A percentile compares a stretch with the other conserved stretches of the same genome.
Conservation (phyloP, 768 basidiomycete species). For the Panaeolus papilionaceus region DNA sequence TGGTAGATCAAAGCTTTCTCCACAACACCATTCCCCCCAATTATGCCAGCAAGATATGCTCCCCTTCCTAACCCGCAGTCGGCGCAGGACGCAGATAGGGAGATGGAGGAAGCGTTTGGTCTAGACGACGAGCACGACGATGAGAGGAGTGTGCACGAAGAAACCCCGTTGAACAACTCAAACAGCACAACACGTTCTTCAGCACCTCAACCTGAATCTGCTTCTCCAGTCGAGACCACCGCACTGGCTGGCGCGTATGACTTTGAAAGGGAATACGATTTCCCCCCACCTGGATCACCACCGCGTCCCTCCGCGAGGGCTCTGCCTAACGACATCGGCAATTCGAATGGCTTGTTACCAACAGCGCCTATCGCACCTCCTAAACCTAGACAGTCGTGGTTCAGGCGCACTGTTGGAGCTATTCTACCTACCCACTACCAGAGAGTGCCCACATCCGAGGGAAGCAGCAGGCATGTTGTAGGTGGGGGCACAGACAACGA, state of each 20-base stretch:
- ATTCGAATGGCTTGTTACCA: conserved; percentile 73
- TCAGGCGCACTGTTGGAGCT: conserved; percentile 63
- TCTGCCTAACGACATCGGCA: conserved; percentile 72
- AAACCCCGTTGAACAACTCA: conserved; percentile 44
- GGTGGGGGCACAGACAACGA: conserved; percentile 86
- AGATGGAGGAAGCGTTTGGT: conserved; percentile 82
- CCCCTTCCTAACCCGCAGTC: conserved; percentile 57
- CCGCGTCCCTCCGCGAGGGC: conserved; percentile 63
- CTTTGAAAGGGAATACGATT: conserved; percentile 81
- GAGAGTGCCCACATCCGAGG: conserved; percentile 50
- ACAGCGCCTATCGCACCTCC: conserved; percentile 48
- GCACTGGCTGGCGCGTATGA: conserved; percentile 65
- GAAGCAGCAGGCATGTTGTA: conserved; percentile 35
- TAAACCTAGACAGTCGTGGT: conserved; percentile 53
- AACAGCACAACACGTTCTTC: conserved; percentile 17
- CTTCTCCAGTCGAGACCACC: conserved; percentile 23
- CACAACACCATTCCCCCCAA: conserved; percentile 16
- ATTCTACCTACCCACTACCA: conserved; percentile 73
- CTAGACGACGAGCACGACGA: conserved; percentile 65
- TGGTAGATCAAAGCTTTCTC: not conserved
- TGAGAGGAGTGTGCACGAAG: conserved; percentile 44
- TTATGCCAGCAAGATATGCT: conserved; percentile 59
- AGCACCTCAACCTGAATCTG: conserved; percentile 20
- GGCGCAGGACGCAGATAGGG: conserved; percentile 54
- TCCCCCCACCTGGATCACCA: conserved; percentile 82